Evolutionary conservation across 176 grass and related monocot species (phyloP).

Genomic region (Triticum monococcum): DNA sequence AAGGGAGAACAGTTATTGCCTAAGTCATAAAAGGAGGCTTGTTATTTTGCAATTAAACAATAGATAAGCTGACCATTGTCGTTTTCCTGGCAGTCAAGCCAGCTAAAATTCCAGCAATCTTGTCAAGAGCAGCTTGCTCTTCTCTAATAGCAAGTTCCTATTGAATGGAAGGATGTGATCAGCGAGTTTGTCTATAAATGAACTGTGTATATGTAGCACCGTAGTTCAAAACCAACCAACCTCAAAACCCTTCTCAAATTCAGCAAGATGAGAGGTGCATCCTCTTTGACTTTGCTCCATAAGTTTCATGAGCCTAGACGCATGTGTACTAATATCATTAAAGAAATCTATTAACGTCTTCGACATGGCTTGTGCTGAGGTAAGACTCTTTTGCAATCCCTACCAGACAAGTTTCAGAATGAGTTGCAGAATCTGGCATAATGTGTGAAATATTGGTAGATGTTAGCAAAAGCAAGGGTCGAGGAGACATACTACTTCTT

Average conservation of each 20-base stretch:
- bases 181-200: constrained; percentile 1
- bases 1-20: not conserved
- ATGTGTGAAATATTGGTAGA: constrained; percentile 9
- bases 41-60: constrained; percentile 8
- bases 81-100: constrained; percentile 53
- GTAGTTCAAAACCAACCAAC: constrained; percentile 34
- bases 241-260: constrained; percentile 78
- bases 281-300: constrained; percentile 60
- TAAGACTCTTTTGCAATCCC: constrained; percentile 65
- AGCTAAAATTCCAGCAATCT: constrained; percentile 65
- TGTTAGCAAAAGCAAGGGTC: not conserved
- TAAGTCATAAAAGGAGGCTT: not conserved
- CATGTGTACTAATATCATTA: constrained; percentile 39
- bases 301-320: constrained; percentile 40
- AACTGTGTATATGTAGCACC: not conserved
- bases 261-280: constrained; percentile 29
- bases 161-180: constrained; percentile 22
- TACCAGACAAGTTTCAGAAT: constrained; percentile 18
- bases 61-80: constrained; percentile 53
- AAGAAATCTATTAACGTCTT: constrained; percentile 63
- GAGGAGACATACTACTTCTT: constrained; percentile 51
- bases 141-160: constrained; percentile 64
- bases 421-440: constrained; percentile 8
- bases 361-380: constrained; percentile 67
- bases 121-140: constrained; percentile 55